phyloP scores from a whole-genome alignment of 2,329 filamentous ascomycete species.

The Cladosporium austrohemisphaericum region DNA sequence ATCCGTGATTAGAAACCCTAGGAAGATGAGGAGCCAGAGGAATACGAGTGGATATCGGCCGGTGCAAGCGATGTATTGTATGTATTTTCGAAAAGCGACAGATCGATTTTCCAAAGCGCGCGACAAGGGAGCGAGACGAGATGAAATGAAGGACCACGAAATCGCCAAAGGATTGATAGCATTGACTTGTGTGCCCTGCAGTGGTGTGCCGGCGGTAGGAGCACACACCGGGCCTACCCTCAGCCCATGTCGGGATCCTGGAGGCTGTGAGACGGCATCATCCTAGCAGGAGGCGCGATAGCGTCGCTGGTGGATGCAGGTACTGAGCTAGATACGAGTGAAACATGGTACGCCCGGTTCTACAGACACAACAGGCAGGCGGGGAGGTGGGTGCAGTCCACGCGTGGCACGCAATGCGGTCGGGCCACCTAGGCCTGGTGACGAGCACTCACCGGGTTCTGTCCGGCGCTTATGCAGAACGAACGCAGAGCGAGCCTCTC shows the following conservation, averaged over 20 bases:
- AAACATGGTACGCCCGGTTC: slow-evolving; percentile 14
- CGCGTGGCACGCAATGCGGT: slow-evolving; percentile 14
- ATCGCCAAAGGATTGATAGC: slow-evolving; percentile 8
- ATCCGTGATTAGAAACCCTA: too few species aligned
- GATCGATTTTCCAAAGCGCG: slow-evolving; percentile 1
- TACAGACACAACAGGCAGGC: slow-evolving; percentile 8
- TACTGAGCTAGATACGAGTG: slow-evolving; percentile 10
- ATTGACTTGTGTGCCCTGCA: slow-evolving; percentile 12
- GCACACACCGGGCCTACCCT: slow-evolving; percentile 5
- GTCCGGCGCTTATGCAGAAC: slow-evolving; percentile 14
- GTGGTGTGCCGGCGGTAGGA: neutral
- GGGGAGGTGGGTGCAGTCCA: slow-evolving; percentile 8
- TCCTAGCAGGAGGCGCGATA: slow-evolving; percentile 10
- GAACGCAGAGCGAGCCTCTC: neutral
- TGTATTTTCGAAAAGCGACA: neutral
- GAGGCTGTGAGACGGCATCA: slow-evolving; percentile 14
- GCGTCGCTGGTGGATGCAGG: slow-evolving; percentile 15
- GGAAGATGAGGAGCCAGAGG: too few species aligned
- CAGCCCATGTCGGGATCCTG: slow-evolving; percentile 13
- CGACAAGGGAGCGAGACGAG: slow-evolving; percentile 6
- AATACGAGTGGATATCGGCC: too few species aligned
- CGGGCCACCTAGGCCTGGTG: neutral
- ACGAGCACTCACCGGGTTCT: slow-evolving; percentile 7
- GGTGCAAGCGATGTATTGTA: neutral
- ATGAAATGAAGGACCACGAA: slow-evolving; percentile 1